These are phyloP conservation scores for Podospora bellae-mahoneyi DNA, from an alignment of 495 filamentous ascomycete genomes.

Conservation along the genomic window DNA sequence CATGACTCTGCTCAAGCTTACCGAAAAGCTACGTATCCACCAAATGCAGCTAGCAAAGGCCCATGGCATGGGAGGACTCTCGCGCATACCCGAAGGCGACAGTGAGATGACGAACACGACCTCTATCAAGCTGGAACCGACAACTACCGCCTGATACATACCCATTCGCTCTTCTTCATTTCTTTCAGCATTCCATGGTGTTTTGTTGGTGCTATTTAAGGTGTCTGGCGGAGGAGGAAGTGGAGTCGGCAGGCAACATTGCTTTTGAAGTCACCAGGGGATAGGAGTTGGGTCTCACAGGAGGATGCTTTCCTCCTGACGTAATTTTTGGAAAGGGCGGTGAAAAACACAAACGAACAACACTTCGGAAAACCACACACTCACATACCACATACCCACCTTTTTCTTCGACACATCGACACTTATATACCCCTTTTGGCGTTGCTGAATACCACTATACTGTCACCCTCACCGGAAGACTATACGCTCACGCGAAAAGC, in stretches of 20 bases:
- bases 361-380: constrained; percentile 2
- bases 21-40: constrained; percentile 78
- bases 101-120: constrained; percentile 44
- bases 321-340: not conserved
- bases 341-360: not conserved
- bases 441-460: constrained; percentile 24
- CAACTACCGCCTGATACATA: constrained; percentile 20
- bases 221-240: not conserved
- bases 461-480: constrained; percentile 32
- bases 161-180: not conserved
- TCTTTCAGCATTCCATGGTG: not conserved
- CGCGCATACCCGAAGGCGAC: constrained; percentile 62
- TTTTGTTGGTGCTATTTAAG: not conserved
- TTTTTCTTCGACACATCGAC: constrained; percentile 16
- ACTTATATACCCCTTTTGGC: constrained; percentile 27
- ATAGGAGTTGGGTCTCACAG: not conserved
- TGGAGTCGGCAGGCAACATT: not conserved
- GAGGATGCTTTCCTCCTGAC: not conserved
- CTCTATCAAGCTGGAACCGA: constrained; percentile 22
- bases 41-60: constrained; percentile 51
- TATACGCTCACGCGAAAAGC: constrained; percentile 41
- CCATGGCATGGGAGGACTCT: constrained; percentile 60
- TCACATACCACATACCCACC: constrained; percentile 16
- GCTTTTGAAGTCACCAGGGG: not conserved
- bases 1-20: constrained; percentile 75